Evolutionary conservation across 495 filamentous ascomycete genomes (phyloP).

Genomic region (Bathelium albidoporum): DNA sequence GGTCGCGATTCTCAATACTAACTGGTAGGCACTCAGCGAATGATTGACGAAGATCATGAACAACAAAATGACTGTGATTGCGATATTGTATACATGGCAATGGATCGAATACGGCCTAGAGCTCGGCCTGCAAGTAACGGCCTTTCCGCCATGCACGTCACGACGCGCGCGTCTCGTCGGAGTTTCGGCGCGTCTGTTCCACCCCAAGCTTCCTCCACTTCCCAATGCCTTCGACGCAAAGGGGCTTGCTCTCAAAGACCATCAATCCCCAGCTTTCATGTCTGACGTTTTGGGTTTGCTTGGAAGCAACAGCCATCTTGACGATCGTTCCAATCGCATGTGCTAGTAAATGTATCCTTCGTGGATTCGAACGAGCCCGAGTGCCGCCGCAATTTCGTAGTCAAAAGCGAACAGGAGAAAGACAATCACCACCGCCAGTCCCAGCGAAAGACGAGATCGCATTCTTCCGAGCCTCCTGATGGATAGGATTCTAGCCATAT

Average conservation of each 20-base stretch:
- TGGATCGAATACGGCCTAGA: background rate
- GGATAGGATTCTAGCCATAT: background rate
- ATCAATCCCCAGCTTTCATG: background rate
- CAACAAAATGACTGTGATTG: background rate
- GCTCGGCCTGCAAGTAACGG: background rate
- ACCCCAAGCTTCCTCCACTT: background rate
- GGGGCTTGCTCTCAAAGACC: too few relatives aligned
- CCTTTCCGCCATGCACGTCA: background rate
- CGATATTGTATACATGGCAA: background rate
- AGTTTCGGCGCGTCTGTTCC: background rate
- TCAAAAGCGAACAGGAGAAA: background rate
- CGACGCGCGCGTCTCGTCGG: background rate
- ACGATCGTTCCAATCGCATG: background rate
- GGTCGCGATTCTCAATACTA: background rate
- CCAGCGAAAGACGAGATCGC: background rate
- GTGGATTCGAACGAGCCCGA: background rate
- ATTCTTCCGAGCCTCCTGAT: background rate
- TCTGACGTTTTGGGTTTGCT: background rate
- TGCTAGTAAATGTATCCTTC: slow-evolving; percentile 1
- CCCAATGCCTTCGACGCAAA: too few relatives aligned
- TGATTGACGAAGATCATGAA: background rate
- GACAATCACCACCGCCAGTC: background rate
- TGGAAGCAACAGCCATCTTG: too few relatives aligned
- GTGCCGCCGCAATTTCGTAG: background rate
- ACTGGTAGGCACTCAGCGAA: background rate